These are phyloP conservation scores for Emiliania huxleyi DNA, from an alignment of 78 protist species.

Conservation along the genomic window DNA sequence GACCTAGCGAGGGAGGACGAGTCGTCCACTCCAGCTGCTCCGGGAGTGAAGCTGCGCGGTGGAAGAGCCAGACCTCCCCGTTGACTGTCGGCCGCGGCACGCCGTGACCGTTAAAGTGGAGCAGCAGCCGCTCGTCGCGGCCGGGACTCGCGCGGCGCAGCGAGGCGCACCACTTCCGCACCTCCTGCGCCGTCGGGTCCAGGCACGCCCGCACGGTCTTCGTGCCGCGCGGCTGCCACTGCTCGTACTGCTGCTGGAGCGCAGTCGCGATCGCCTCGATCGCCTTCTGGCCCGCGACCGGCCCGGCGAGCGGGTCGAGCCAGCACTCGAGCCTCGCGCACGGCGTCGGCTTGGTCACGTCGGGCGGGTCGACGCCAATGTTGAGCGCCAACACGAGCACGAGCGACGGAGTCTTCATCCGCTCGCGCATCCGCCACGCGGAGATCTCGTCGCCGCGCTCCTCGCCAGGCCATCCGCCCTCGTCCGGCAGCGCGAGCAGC, in stretches of 20 bases:
- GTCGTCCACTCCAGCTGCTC: no score
- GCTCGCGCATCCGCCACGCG: slow-evolving; percentile 13
- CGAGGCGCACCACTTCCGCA: slow-evolving; percentile 65
- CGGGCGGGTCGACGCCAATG: slow-evolving; percentile 97
- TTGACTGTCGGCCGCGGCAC: slow-evolving; percentile 93
- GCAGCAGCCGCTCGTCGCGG: slow-evolving; percentile 89
- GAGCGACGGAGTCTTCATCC: slow-evolving; percentile 84
- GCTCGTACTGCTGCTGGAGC: slow-evolving; percentile 81
- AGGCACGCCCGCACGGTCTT: background rate
- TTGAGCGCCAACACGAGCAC: slow-evolving; percentile 89
- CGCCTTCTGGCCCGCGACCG: slow-evolving; percentile 74
- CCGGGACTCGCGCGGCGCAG: slow-evolving; percentile 61
- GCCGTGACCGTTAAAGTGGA: slow-evolving; percentile 99
- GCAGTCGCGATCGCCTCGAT: slow-evolving; percentile 78
- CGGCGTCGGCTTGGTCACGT: slow-evolving; percentile 78
- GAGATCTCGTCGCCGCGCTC: background rate
- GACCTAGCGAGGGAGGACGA: no score
- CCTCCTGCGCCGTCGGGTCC: slow-evolving; percentile 72
- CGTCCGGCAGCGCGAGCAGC: background rate
- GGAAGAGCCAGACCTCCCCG: slow-evolving; percentile 97
- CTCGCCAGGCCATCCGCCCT: background rate
- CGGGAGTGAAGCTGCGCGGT: no score
- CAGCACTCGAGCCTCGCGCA: slow-evolving; percentile 89
- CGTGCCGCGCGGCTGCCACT: slow-evolving; percentile 76
- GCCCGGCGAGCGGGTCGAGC: slow-evolving; percentile 66